These are phyloP conservation scores for Rubroshorea leprosula DNA, from an alignment of 345 rosid species.

Conservation along the genomic window DNA sequence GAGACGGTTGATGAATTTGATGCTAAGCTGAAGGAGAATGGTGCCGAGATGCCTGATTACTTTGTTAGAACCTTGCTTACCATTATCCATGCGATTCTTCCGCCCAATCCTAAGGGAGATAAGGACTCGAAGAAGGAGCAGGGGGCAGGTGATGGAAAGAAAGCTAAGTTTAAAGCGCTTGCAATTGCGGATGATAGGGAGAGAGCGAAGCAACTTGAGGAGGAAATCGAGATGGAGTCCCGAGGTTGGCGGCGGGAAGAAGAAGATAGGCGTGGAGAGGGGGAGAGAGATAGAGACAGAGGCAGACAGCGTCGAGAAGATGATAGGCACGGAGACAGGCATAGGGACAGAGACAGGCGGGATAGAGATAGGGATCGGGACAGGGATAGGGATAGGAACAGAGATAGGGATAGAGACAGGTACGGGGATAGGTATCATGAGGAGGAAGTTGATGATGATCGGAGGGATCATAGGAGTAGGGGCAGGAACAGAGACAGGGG, in stretches of 20 bases:
- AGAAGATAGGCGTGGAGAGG: slow-evolving; percentile 12
- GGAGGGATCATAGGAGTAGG: slow-evolving; percentile 18
- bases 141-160: slow-evolving; percentile 31
- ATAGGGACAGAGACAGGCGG: too few relatives aligned
- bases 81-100: slow-evolving; percentile 79
- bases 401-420: slow-evolving; percentile 16
- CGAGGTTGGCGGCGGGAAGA: slow-evolving; percentile 20
- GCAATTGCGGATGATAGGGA: slow-evolving; percentile 60
- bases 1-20: slow-evolving; percentile 70
- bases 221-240: slow-evolving; percentile 34
- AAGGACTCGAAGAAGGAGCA: slow-evolving; percentile 27
- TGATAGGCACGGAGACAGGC: too few relatives aligned
- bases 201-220: slow-evolving; percentile 66
- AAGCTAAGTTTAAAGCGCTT: slow-evolving; percentile 53
- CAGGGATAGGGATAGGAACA: slow-evolving; percentile 16
- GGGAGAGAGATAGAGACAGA: too few relatives aligned
- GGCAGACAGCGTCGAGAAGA: too few relatives aligned
- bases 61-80: slow-evolving; percentile 70
- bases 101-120: slow-evolving; percentile 44
- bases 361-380: slow-evolving; percentile 11
- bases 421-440: slow-evolving; percentile 20
- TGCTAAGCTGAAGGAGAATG: slow-evolving; percentile 55
- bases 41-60: slow-evolving; percentile 89
- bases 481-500: slow-evolving; percentile 30
- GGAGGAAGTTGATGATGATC: slow-evolving; percentile 23